Conservation (phyloP, 2,329 filamentous ascomycete species). For the Volutella citrinella region DNA sequence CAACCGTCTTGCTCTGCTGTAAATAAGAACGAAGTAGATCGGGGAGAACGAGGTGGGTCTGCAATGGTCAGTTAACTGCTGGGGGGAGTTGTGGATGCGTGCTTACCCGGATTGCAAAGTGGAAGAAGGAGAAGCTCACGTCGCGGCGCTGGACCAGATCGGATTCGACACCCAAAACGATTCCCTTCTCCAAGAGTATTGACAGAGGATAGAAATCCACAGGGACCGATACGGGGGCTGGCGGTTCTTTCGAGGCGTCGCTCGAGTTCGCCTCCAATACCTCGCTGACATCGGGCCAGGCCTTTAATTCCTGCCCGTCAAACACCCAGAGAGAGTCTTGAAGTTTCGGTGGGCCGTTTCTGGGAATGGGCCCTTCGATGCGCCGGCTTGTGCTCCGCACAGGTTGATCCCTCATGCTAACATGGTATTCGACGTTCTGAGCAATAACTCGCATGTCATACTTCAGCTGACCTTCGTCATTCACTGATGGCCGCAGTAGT, state of each 20-base stretch:
- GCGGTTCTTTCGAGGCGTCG: constrained; percentile 66
- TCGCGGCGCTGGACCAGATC: constrained; percentile 93
- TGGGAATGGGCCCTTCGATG: constrained; percentile 20
- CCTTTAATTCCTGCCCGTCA: constrained; percentile 79
- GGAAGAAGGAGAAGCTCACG: constrained; percentile 84
- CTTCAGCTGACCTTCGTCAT: constrained; percentile 80
- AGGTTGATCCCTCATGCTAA: constrained; percentile 83
- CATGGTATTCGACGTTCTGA: constrained; percentile 94
- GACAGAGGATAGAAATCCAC: constrained; percentile 97
- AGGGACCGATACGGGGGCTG: constrained; percentile 70
- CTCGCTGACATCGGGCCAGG: constrained; percentile 87
- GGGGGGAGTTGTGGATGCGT: not conserved
- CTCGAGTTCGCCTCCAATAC: constrained; percentile 69
- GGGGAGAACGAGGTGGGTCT: constrained; percentile 92
- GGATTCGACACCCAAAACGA: constrained; percentile 85
- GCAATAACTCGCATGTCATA: constrained; percentile 98
- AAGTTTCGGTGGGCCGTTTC: constrained; percentile 47
- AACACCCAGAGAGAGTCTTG: constrained; percentile 93
- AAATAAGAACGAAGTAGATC: constrained; percentile 81
- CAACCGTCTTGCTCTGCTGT: constrained; percentile 69
- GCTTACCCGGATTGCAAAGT: constrained; percentile 81
- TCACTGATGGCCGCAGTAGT: constrained; percentile 80
- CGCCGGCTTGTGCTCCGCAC: constrained; percentile 31
- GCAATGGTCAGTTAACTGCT: constrained; percentile 8
- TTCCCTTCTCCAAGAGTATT: constrained; percentile 81